Percentiles rank a stretch among this genome's conserved stretches.
Conservation (phyloP, 176 grass and related monocot genomes). For the Tuctoria greenei region DNA sequence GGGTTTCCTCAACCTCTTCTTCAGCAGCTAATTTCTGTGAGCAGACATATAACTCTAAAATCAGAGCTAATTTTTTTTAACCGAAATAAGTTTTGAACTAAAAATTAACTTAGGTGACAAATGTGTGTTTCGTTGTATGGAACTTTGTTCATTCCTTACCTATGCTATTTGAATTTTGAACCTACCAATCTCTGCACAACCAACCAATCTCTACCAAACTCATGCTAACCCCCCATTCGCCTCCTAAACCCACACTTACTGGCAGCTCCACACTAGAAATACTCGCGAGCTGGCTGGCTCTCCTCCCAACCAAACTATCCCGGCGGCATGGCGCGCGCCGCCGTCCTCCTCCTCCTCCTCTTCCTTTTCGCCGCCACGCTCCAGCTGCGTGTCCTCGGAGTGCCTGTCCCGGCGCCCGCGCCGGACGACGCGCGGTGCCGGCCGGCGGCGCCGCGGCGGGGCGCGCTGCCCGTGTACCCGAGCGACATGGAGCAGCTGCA, state of each 20-base stretch:
- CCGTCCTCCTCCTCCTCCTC: conserved; percentile 7
- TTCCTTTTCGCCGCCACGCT: background rate
- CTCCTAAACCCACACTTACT: conserved; percentile 40
- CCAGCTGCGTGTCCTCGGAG: background rate
- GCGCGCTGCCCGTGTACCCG: conserved; percentile 49
- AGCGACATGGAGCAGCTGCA: conserved; percentile 67
- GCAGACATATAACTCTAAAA: no score
- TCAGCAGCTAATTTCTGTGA: no score
- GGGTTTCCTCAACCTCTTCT: no score
- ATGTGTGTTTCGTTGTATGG: no score
- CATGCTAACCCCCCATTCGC: background rate
- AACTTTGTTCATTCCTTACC: background rate
- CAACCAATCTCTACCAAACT: conserved; percentile 14
- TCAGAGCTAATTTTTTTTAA: no score
- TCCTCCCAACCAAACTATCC: background rate
- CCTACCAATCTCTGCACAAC: conserved; percentile 6
- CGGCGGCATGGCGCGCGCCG: conserved; percentile 38
- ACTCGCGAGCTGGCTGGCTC: background rate
- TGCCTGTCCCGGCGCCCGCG: background rate
- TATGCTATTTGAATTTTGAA: background rate
- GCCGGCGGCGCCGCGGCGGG: conserved; percentile 17
- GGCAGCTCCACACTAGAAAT: background rate
- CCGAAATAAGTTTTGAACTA: no score
- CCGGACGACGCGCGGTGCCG: conserved; percentile 42
- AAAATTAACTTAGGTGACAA: no score